Evolutionary conservation across 768 basidiomycete genomes (phyloP), one percentile per base, ranked within the genome.

Genomic region (Suillus subaureus): DNA sequence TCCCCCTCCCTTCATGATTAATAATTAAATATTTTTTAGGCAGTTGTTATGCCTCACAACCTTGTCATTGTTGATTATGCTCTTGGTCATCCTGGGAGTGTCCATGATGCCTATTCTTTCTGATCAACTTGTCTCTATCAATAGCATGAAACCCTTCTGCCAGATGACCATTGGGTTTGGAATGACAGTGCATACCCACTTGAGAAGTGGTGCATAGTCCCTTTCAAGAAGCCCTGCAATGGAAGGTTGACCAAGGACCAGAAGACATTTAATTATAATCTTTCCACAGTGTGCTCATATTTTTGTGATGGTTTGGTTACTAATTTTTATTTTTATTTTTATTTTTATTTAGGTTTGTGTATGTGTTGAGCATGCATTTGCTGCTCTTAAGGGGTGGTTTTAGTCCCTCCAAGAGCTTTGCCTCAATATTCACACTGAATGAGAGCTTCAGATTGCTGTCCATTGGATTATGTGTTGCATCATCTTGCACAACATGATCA

Each of bases 61-160:
- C 60, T 65, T 49, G 7, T 65, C n/a, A 61, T 61, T 33, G 60
- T 61, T 5, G 37, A 65, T 23, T 65, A 65, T 65, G 57, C 56
- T 26, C 64, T 65, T 35, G 47, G 64, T 21, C 35, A 65, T 51
- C 60, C 49, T 15, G 64, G 64, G 37, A 65, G 64, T 16, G 26
- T 65, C 23, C 64, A 65, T n/a, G 60, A 65, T 61, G 60, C 64
- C 23, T 61, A 61, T 49, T 60, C 64, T 33, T 65, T 65, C 49
- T n/a, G 35, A 39, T 45, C 58, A 28, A 65, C 64, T 39, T 23
- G 6, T 35, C 26, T 55, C 54, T 23, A 40, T 18, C 23, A 18
- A 31, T 37, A 57, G 51, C 54, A 56, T 28, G 45, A 47, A 42
- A 26, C 39, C 31, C 35, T 63, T 54, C 16, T 63, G 18, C 23